phyloP scores from a whole-genome alignment of 345 rosid species.

The Lepidium sativum region DNA sequence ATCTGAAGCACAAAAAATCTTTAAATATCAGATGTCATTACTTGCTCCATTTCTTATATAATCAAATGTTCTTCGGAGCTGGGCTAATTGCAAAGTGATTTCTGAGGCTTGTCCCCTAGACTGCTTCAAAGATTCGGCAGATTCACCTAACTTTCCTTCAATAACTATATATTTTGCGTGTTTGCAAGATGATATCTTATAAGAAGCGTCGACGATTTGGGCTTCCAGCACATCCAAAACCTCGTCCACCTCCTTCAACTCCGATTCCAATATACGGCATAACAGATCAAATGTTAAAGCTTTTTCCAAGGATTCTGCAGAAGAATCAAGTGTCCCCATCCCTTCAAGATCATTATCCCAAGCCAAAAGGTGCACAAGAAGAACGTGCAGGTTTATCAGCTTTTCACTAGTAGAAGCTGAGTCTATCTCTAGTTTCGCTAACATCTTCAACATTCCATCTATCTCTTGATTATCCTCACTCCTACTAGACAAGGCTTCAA shows the following conservation, averaged over 20 bases:
- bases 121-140: slow-evolving; percentile 54
- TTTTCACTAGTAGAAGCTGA: slow-evolving; percentile 52
- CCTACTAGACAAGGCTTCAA: slow-evolving; percentile 19
- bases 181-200: slow-evolving; percentile 55
- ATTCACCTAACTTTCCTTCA: slow-evolving; percentile 53
- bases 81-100: slow-evolving; percentile 57
- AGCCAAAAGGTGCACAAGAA: slow-evolving; percentile 71
- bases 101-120: slow-evolving; percentile 51
- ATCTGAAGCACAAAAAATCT: background rate
- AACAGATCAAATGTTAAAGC: slow-evolving; percentile 66
- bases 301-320: slow-evolving; percentile 48
- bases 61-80: slow-evolving; percentile 49
- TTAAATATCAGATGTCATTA: slow-evolving; percentile 3
- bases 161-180: slow-evolving; percentile 24
- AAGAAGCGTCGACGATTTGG: slow-evolving; percentile 53
- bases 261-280: slow-evolving; percentile 68
- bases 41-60: slow-evolving; percentile 49
- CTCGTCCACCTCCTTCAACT: slow-evolving; percentile 62
- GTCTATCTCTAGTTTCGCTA: slow-evolving; percentile 46
- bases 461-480: slow-evolving; percentile 32
- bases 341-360: slow-evolving; percentile 49
- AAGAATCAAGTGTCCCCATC: slow-evolving; percentile 31
- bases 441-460: slow-evolving; percentile 30
- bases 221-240: slow-evolving; percentile 54
- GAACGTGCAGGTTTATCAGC: slow-evolving; percentile 55